Percentiles rank a stretch among this genome's conserved stretches.
These are phyloP conservation scores for Apophysomyces ossiformis DNA, from an alignment of 371 early-diverging fungal genomes.

Conservation along the genomic window DNA sequence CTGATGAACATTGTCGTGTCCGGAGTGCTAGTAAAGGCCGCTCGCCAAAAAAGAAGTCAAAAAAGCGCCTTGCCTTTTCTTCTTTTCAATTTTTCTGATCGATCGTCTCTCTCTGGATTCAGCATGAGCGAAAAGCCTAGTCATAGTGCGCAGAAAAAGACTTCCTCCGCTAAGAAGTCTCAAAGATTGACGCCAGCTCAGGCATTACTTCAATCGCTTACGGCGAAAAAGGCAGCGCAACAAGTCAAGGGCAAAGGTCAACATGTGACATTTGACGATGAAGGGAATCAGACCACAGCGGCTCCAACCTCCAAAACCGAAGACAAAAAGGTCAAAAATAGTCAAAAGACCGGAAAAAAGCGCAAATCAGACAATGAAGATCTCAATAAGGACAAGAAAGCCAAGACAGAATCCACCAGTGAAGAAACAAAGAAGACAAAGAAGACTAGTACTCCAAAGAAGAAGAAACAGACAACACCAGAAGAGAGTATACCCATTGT, in stretches of 20 bases:
- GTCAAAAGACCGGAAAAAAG: neutral
- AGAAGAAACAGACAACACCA: neutral
- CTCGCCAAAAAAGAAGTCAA: neutral
- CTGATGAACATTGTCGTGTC: no score
- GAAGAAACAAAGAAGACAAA: constrained; percentile 11
- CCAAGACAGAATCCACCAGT: neutral
- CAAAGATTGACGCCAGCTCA: neutral
- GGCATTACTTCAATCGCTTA: neutral
- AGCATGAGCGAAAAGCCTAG: neutral
- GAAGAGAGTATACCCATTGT: constrained; percentile 8
- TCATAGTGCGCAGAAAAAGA: neutral
- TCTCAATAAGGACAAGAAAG: neutral
- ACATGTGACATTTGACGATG: constrained; percentile 1
- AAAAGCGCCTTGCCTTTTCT: neutral
- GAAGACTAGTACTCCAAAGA: neutral
- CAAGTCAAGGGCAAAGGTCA: neutral
- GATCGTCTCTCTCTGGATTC: neutral
- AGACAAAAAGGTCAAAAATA: neutral
- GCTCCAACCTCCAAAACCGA: neutral
- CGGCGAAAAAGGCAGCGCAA: neutral
- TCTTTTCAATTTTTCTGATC: no score
- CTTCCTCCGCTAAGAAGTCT: neutral
- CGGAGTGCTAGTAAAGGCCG: no score
- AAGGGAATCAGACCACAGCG: neutral
- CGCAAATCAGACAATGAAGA: neutral